Base-by-base conservation (phyloP, 352 stramenopile species). In the Halophytophthora batemanensis region DNA sequence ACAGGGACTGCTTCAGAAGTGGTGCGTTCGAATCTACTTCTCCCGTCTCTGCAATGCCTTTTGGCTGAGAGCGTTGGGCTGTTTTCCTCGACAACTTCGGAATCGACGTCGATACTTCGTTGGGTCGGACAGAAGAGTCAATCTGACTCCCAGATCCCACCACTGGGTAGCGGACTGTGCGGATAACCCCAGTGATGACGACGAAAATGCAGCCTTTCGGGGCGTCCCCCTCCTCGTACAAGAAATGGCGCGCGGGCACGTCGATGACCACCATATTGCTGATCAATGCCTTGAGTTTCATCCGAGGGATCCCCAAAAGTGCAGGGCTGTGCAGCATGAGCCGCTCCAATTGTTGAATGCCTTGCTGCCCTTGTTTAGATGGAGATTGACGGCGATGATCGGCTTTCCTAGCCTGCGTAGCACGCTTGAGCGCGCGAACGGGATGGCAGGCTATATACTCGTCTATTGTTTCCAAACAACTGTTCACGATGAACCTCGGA, bases 371-470 rank as follows among this genome's bases (percentile, higher is more conserved):
- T 28, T 40, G 19, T 6, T 35, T 38, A 40, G 46, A 7, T 14
- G 37, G 34, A 14, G n/a, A 13, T 36, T 53, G 37, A 3, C 31
- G 18, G 6, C 48, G 34, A 17, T 52, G 2, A 1, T 59, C 23
- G 2, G 31, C n/a, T 2, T 59, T 23, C 22, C 21, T 50, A n/a
- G 40, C 41, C 13, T 69, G 58, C 31, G 65, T 38, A 2, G 72
- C 44, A 31, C 66, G 59, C 47, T 71, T 72, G 13, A 77, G 38
- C 12, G 63, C 51, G n/a, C 69, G 59, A 6, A 64, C 37, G 2
- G 69, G 69, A 21, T 80, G 76, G 61, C 69, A 80, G 10, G 78
- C 48, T 22, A 83, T 13, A 10, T 60, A 45, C 12, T 71, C 54
- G 21, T 80, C 69, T 4, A 80, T 53, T 6, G 11, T 35, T 7